Base-by-base conservation (phyloP, 257 asterid species). In the Thymus mandschuricus region DNA sequence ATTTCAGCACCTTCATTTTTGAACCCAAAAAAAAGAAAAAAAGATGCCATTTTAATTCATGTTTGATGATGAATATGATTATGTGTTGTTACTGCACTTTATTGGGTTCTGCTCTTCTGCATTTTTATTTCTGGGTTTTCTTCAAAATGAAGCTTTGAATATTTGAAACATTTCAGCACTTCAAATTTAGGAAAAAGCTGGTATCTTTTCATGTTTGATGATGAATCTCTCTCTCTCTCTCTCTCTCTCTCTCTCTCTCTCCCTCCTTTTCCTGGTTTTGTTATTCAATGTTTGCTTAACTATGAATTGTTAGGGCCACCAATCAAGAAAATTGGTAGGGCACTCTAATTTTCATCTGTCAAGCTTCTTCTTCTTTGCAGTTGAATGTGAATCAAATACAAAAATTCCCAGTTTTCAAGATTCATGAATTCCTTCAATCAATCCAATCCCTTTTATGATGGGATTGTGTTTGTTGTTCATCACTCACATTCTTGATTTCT, bases 271-370 rank as follows among this genome's bases (percentile, higher is more conserved):
- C 4, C 4, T 34, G 38, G 38, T 21, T 21, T 21, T 21, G 21
- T 21, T 38, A 38, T 6, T 56, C 34, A 55, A n/a, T 46, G 61
- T 45, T 69, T 63, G 15, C 76, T 73, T 50, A 44, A 29, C 68
- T 71, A 34, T 62, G 45, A 40, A 28, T 72, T 48, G 13, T 29
- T 35, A 67, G 69, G 77, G 56, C 70, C 68, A 69, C 74, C 60
- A 60, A 73, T 57, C 73, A 63, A 61, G 56, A 60, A 35, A 72
- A 49, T 73, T 61, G 57, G 69, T 68, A 31, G 64, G 41, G 64
- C 49, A 34, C 28, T 34, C 50, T 21, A 21, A 9, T 60, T 68
- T 65, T 65, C 74, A 70, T 70, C 48, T 62, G 59, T 57, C 57
- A 65, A 55, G 21, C 21, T 21, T 21, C 21, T 21, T 21, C 74